Conservation (phyloP, 805 yeast genomes). For the Yamadazyma endophytica region DNA sequence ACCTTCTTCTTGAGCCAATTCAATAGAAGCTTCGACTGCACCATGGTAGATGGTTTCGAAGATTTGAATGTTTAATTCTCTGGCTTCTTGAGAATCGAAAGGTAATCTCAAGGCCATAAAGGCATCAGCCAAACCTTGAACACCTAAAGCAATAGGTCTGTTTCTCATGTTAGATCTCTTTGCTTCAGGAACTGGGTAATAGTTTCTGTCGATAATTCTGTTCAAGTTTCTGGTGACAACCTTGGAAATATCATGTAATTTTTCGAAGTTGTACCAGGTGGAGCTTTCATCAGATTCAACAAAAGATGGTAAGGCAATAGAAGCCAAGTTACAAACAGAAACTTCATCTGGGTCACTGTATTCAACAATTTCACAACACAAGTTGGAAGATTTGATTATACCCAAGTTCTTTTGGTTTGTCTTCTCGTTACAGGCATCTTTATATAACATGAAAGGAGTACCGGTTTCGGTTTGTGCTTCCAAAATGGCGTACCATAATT, state of each 20-base stretch:
- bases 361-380: conserved; percentile 63
- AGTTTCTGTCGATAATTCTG: conserved; percentile 53
- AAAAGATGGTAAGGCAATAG: conserved; percentile 55
- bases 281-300: conserved; percentile 41
- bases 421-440: conserved; percentile 58
- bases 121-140: conserved; percentile 59
- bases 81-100: conserved; percentile 55
- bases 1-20: conserved; percentile 50
- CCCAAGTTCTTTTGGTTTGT: conserved; percentile 61
- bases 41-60: conserved; percentile 62
- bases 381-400: conserved; percentile 54
- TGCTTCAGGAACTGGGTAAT: conserved; percentile 55
- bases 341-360: conserved; percentile 55
- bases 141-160: conserved; percentile 62
- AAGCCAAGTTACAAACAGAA: conserved; percentile 61
- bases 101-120: conserved; percentile 54
- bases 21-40: conserved; percentile 53
- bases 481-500: conserved; percentile 56
- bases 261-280: conserved; percentile 51
- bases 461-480: conserved; percentile 66
- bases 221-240: conserved; percentile 54
- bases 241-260: conserved; percentile 51
- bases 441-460: conserved; percentile 61
- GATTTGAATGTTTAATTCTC: conserved; percentile 53
- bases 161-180: conserved; percentile 50